Evolutionary conservation across 192 early-diverging fungal species (phyloP), one percentile per base, ranked within the genome.

Genomic region (Umbelopsis isabellina): DNA sequence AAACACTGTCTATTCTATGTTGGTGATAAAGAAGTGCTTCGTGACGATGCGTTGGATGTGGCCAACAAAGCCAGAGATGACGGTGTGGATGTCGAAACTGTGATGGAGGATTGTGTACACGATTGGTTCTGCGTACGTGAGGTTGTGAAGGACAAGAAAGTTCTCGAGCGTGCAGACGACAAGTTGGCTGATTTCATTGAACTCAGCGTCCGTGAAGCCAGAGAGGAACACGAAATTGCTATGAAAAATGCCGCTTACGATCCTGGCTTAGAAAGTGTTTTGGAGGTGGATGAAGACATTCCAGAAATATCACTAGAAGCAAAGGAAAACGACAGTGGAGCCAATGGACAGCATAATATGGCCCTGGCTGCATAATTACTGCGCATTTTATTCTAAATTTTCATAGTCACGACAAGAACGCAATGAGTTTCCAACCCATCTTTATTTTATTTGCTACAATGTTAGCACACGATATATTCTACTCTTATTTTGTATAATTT

Each of bases 41-140:
- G 74, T 23, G 79, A 80, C 55, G 79, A 80, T 67, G 74, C 68
- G 4, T 23, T 75, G 9, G 68, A 73, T 44, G 48, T 80, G 15
- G 79, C 74, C 12, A 41, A 51, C 23, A 80, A 80, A 46, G 66
- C 71, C 30, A 61, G 76, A 13, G 25, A 64, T 5, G 74, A 80
- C 46, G 79, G 79, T n/a, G 70, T 80, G 18, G 33, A 69, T 33
- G 75, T 75, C 44, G 49, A 73, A 15, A 73, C 71, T 7, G 55
- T 80, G 5, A 61, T 71, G 5, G 79, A 80, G 18, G 74, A 75
- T 23, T 67, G 66, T 20, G 74, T 80, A 22, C 79, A 80, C 41
- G 79, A 80, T 67, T 80, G 79, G 79, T 80, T 80, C 53, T 76
- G 74, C 71, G 74, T 80, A 10, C 58, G 79, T 64, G 79, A 80